Evolutionary conservation across 2,329 filamentous ascomycete species (phyloP).

Genomic region (Chaetomium strumarium): DNA sequence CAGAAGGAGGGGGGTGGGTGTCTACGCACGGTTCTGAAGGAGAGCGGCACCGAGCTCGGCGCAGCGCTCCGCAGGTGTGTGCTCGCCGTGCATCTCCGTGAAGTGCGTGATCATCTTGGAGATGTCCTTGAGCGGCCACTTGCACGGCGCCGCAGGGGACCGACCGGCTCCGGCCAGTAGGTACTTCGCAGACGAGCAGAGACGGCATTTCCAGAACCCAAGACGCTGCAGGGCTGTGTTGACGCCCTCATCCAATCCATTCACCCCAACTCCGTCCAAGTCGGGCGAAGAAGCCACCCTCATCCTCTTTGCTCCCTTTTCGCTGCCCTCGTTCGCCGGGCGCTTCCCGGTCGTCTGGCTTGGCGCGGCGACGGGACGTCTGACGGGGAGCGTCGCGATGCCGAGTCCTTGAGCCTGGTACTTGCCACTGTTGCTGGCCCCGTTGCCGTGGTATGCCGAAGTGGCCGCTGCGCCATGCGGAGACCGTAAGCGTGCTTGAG

Average conservation of each 20-base stretch:
- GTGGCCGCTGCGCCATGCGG: neutral
- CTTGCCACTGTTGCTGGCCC: neutral
- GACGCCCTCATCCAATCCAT: constrained; percentile 2
- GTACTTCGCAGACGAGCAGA: constrained; percentile 40
- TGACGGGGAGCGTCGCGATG: neutral
- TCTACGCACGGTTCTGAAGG: constrained; percentile 35
- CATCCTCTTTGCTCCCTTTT: constrained; percentile 3
- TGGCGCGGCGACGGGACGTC: neutral
- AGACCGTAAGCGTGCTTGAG: constrained; percentile 26
- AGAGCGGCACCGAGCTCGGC: constrained; percentile 39
- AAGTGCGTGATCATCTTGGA: constrained; percentile 44
- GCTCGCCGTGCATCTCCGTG: constrained; percentile 42
- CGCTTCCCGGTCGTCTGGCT: constrained; percentile 4
- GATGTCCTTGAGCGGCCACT: constrained; percentile 43
- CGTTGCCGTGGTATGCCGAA: neutral
- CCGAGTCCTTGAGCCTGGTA: neutral
- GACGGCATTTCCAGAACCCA: constrained; percentile 43
- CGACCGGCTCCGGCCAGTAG: constrained; percentile 35
- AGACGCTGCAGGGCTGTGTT: constrained; percentile 34
- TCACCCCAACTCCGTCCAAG: neutral
- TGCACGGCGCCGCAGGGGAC: constrained; percentile 39
- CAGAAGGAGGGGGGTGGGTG: neutral
- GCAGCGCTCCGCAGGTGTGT: constrained; percentile 37
- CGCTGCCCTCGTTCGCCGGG: constrained; percentile 9
- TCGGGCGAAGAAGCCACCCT: constrained; percentile 17